Percentiles rank a stretch among this genome's conserved stretches.
phyloP scores from a whole-genome alignment of 2,329 filamentous ascomycete species.

The Hyphodiscus sp. region DNA sequence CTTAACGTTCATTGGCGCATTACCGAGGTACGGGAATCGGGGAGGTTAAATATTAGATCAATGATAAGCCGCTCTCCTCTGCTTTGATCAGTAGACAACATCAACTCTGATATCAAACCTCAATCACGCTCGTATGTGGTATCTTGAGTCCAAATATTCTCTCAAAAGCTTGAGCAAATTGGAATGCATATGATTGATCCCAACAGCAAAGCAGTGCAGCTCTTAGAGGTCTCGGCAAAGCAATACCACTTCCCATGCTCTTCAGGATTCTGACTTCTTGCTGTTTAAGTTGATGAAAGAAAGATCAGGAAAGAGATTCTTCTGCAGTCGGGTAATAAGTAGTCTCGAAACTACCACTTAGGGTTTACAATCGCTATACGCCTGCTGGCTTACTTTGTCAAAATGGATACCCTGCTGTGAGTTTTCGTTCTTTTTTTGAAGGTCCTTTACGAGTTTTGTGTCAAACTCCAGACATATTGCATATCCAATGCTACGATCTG shows the following conservation, averaged over 20 bases:
- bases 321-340: neutral
- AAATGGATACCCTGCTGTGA: slow-evolving; percentile 7
- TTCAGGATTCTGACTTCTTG: neutral
- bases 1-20: neutral
- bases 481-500: neutral
- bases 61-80: neutral
- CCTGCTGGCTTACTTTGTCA: neutral
- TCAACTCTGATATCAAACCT: neutral
- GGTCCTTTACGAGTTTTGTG: neutral
- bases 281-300: neutral
- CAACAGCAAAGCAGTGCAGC: neutral
- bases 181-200: neutral
- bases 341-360: neutral
- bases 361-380: neutral
- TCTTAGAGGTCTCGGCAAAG: neutral
- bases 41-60: neutral
- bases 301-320: neutral
- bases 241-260: neutral
- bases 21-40: neutral
- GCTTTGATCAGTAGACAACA: neutral
- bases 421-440: neutral
- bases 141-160: neutral
- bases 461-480: neutral
- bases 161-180: neutral
- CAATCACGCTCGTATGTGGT: neutral